A percentile compares a stretch with the other conserved stretches of the same genome.
Evolutionary conservation across 805 yeast genomes (phyloP).

Genomic region (Hemisphaericaspora nanyangensis): DNA sequence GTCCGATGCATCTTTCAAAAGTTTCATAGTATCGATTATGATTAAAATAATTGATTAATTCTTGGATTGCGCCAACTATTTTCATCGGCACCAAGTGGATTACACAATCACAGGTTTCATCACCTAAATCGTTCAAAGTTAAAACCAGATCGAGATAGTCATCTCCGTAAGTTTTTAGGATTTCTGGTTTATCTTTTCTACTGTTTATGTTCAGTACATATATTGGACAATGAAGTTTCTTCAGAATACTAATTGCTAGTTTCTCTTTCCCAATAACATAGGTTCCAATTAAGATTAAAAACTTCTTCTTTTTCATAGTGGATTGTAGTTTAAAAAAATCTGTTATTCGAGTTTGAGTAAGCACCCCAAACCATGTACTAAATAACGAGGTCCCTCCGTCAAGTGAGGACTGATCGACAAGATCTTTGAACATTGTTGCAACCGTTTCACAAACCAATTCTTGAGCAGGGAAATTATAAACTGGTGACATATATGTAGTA

Average conservation of each 20-base stretch:
- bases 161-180: constrained; percentile 45
- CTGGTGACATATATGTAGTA: constrained; percentile 82
- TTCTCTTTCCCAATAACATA: constrained; percentile 93
- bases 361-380: constrained; percentile 29
- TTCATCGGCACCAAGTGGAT: constrained; percentile 73
- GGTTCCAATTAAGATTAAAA: constrained; percentile 72
- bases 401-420: constrained; percentile 22
- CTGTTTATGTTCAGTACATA: constrained; percentile 49
- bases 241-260: constrained; percentile 65
- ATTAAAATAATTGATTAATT: constrained; percentile 48
- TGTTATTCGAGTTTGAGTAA: constrained; percentile 37
- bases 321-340: constrained; percentile 22
- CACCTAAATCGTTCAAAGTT: constrained; percentile 29
- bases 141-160: constrained; percentile 31
- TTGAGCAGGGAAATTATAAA: constrained; percentile 76
- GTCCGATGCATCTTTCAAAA: constrained; percentile 64
- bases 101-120: constrained; percentile 44
- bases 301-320: constrained; percentile 30
- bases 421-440: constrained; percentile 46
- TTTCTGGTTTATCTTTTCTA: constrained; percentile 35
- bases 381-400: constrained; percentile 21
- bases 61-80: constrained; percentile 43
- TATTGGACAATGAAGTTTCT: constrained; percentile 48
- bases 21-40: constrained; percentile 39
- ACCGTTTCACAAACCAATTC: constrained; percentile 57